Percentiles rank a stretch among this genome's conserved stretches.
Evolutionary conservation across 208 protist species (phyloP).

Genomic region (Balamuthia mandrillaris): DNA sequence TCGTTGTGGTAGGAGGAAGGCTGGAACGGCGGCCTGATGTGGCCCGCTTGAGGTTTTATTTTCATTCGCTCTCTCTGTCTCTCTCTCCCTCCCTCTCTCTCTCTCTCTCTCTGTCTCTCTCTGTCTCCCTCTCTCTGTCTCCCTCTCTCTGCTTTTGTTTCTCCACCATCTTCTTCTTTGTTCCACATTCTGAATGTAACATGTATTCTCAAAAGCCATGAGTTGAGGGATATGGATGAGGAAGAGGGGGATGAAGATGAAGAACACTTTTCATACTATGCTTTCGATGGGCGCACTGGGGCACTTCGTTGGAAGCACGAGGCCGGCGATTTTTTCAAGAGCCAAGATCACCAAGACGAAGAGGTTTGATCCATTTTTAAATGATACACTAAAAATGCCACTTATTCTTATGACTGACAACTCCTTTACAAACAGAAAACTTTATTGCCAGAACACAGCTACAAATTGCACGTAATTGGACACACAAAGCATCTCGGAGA

Average conservation of each 20-base stretch:
- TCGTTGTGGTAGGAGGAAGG: neutral
- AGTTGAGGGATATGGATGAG: neutral
- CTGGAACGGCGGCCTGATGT: no score
- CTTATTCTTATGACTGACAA: no score
- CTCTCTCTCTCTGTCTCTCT: no score
- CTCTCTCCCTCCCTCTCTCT: no score
- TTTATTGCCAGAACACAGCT: slow-evolving; percentile 13
- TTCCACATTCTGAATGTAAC: no score
- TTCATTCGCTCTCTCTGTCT: no score
- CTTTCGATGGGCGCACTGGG: slow-evolving; percentile 34
- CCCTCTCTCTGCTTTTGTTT: no score
- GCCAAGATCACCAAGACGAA: neutral
- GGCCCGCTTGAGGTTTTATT: no score
- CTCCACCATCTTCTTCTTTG: no score
- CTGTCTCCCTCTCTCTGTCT: no score
- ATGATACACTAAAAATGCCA: no score
- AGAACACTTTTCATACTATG: slow-evolving; percentile 53
- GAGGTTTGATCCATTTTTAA: neutral
- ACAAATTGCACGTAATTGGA: slow-evolving; percentile 37
- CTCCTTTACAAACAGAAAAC: neutral
- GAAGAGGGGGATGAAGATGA: neutral
- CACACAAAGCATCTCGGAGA: slow-evolving; percentile 50
- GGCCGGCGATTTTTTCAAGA: slow-evolving; percentile 43
- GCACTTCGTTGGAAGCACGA: slow-evolving; percentile 45
- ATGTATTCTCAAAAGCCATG: no score